Conservation (phyloP, 305 asterid species). For the Fraxinus nigra region DNA sequence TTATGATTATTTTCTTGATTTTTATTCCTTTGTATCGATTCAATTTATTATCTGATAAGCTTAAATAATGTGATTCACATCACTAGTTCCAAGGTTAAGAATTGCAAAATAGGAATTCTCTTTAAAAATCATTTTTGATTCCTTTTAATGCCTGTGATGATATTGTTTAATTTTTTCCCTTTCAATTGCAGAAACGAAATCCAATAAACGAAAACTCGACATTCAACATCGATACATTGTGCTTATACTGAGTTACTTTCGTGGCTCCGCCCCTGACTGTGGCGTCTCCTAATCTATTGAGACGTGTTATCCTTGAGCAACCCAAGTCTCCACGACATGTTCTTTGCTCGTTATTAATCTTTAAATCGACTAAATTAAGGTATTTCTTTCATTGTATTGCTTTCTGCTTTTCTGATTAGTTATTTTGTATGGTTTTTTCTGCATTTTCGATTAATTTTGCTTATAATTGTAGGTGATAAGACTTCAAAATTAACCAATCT, state of each 20-base stretch:
- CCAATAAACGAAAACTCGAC: no score
- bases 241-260: no score
- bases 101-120: background rate
- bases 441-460: background rate
- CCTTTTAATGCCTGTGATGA: background rate
- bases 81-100: background rate
- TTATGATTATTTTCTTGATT: background rate
- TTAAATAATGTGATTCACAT: conserved; percentile 3
- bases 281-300: background rate
- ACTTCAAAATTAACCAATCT: background rate
- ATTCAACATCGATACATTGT: no score
- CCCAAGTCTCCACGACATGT: background rate
- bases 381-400: background rate
- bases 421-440: background rate
- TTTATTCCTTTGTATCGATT: background rate
- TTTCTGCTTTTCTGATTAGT: background rate
- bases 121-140: background rate
- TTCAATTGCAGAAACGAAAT: conserved; percentile 64
- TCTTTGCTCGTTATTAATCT: background rate
- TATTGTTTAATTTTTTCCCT: background rate
- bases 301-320: background rate
- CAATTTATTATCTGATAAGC: background rate
- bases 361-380: background rate
- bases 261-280: background rate
- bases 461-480: background rate